phyloP scores from a whole-genome alignment of 2,329 filamentous ascomycete genomes.

The Arthroderma sp. region DNA sequence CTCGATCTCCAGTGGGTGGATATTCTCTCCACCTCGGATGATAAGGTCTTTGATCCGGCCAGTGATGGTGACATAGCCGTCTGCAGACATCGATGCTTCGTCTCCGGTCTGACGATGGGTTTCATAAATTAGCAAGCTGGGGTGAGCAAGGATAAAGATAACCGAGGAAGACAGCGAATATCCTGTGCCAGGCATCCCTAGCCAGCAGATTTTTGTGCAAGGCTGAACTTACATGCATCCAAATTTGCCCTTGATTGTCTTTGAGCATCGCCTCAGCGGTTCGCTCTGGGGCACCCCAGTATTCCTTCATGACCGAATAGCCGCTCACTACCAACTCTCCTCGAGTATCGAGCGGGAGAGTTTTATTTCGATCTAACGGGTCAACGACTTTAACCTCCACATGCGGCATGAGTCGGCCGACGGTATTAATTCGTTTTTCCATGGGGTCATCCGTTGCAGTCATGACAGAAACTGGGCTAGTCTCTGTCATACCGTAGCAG shows the following conservation, averaged over 20 bases:
- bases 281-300: conserved; percentile 60
- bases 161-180: too few species aligned
- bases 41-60: conserved; percentile 91
- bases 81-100: conserved; percentile 69
- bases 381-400: conserved; percentile 68
- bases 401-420: conserved; percentile 75
- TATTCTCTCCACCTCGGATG: conserved; percentile 90
- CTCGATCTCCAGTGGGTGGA: conserved; percentile 85
- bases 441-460: conserved; percentile 64
- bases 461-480: conserved; percentile 59
- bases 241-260: conserved; percentile 46
- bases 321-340: conserved; percentile 77
- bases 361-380: conserved; percentile 43
- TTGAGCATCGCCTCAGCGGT: conserved; percentile 57
- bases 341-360: conserved; percentile 50
- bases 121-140: neutral
- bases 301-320: conserved; percentile 82
- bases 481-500: conserved; percentile 96
- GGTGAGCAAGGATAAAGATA: neutral
- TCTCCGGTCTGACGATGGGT: conserved; percentile 57
- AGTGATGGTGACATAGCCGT: conserved; percentile 80
- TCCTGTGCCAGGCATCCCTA: too few species aligned
- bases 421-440: conserved; percentile 57
- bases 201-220: too few species aligned
- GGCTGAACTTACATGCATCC: conserved; percentile 53